These are phyloP conservation scores for Corchorus capsularis DNA, from an alignment of 345 rosid species.

Conservation along the genomic window DNA sequence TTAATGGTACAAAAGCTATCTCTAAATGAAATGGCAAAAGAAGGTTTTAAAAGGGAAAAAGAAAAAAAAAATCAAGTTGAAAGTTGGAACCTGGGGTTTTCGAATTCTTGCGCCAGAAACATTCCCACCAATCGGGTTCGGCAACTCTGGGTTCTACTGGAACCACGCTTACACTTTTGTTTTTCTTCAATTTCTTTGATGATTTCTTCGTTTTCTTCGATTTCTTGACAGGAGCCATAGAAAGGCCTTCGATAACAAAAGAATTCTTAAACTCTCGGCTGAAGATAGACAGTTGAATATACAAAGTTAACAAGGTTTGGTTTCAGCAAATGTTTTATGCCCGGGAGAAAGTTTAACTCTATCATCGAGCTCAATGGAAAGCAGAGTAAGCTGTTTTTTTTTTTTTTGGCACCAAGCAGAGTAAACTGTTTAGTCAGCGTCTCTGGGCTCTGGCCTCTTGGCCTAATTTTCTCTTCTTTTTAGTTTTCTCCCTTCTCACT, in stretches of 20 bases:
- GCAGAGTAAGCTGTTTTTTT: not conserved
- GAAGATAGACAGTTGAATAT: not conserved
- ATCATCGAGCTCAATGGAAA: not conserved
- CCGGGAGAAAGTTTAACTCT: not conserved
- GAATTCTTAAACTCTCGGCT: too few relatives aligned
- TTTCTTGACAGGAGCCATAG: constrained; percentile 65
- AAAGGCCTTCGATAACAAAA: not conserved
- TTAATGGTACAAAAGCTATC: not conserved
- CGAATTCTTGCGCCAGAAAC: constrained; percentile 79
- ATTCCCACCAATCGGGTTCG: constrained; percentile 94
- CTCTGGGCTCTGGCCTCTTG: too few relatives aligned
- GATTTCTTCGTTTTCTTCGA: constrained; percentile 49
- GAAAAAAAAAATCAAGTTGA: not conserved
- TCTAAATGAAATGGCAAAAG: not conserved
- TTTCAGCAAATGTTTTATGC: not conserved
- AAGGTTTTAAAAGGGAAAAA: too few relatives aligned
- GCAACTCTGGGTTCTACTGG: constrained; percentile 67
- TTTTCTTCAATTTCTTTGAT: constrained; percentile 68
- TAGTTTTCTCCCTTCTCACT: not conserved
- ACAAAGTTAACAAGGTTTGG: not conserved
- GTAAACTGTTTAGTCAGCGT: not conserved
- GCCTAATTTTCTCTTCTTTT: not conserved
- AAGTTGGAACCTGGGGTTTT: constrained; percentile 51
- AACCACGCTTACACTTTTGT: constrained; percentile 34
- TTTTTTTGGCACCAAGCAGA: too few relatives aligned